Base-by-base conservation (phyloP, 1,284 basidiomycete genomes). In the Moesziomyces sp. region DNA sequence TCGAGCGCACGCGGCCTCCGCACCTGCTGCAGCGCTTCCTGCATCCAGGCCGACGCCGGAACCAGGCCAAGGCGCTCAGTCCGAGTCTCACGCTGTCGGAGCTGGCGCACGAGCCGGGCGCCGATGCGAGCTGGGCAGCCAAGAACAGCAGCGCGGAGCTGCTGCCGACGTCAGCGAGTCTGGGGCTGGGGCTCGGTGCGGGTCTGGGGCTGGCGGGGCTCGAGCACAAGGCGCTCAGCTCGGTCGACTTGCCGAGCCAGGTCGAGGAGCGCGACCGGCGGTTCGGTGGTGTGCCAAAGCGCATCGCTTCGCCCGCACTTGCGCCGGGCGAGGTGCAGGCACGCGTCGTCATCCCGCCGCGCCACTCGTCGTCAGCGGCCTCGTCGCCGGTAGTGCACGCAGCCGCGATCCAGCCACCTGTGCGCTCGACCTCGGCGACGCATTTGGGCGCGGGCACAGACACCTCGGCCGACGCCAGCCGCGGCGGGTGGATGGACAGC, bases 191-290 rank as follows among this genome's bases (percentile, higher is more conserved):
- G 3, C 14, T 35, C 2, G 61, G 55, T 11, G 21, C 47, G 5
- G 64, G 54, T 5, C 23, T 68, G 6, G 63, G 69, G 1, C 35
- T 72, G 30, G 52, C 59, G 23, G 62, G 63, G 18, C 8, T 72
- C 42, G 69, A 72, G 16, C 38, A 11, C 5, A 69, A 52, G 18
- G 66, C 72, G 19, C 42, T 69, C 7, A 72, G 68, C 58, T 67
- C 68, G 13, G 61, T 68, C 6, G 69, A 75, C 33, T 28, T 75
- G 28, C 73, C 73, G 0, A 68, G 63, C 26, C 73, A 75, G 55
- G 28, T 70, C 2, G 62, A 65, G 16, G 58, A 66, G 52, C 46
- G 66, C 42, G 53, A 70, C 9, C 58, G 48, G 10, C 35, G 55
- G 21, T 70, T 74, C 8, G 66, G 56, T 5, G 56, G 58, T 0